These are phyloP conservation scores for Alternaria arbusti DNA, from an alignment of 2,329 filamentous ascomycete genomes.

Conservation along the genomic window DNA sequence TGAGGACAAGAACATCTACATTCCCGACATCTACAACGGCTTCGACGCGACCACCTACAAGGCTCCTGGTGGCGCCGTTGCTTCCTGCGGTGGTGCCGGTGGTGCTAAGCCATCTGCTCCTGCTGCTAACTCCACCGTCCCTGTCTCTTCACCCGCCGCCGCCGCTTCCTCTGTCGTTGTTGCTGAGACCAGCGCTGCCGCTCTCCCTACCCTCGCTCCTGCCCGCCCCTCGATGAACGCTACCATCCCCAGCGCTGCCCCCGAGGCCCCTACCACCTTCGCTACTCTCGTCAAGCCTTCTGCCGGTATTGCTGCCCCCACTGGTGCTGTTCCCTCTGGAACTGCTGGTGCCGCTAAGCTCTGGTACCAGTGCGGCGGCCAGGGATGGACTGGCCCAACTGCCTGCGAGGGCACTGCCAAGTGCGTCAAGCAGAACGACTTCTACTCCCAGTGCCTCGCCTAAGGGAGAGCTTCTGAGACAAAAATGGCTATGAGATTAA, in stretches of 20 bases:
- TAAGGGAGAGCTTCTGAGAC: neutral
- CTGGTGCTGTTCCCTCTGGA: slow-evolving; percentile 32
- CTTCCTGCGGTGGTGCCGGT: slow-evolving; percentile 32
- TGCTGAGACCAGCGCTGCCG: slow-evolving; percentile 2
- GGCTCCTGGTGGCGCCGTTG: slow-evolving; percentile 39
- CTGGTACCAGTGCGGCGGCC: slow-evolving; percentile 42
- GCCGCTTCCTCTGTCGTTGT: neutral
- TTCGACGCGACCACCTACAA: slow-evolving; percentile 38
- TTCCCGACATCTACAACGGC: slow-evolving; percentile 46
- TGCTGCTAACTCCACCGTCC: slow-evolving; percentile 18
- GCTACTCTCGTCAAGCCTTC: slow-evolving; percentile 15
- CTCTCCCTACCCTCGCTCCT: slow-evolving; percentile 4
- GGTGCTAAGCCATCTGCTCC: slow-evolving; percentile 14
- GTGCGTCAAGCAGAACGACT: slow-evolving; percentile 49
- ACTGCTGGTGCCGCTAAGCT: slow-evolving; percentile 12
- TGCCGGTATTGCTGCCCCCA: slow-evolving; percentile 8
- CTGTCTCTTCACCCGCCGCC: slow-evolving; percentile 6
- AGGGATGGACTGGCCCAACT: slow-evolving; percentile 47
- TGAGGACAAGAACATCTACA: slow-evolving; percentile 43
- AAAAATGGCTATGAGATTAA: neutral
- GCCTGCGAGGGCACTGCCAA: slow-evolving; percentile 45
- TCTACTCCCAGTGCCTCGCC: slow-evolving; percentile 51
- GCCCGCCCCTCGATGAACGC: slow-evolving; percentile 3
- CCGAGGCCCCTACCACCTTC: slow-evolving; percentile 11
- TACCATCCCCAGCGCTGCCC: slow-evolving; percentile 8